Percentiles rank a stretch among this genome's conserved stretches.
Conservation (phyloP, 1,284 basidiomycete species). For the Malassezia caprae region DNA sequence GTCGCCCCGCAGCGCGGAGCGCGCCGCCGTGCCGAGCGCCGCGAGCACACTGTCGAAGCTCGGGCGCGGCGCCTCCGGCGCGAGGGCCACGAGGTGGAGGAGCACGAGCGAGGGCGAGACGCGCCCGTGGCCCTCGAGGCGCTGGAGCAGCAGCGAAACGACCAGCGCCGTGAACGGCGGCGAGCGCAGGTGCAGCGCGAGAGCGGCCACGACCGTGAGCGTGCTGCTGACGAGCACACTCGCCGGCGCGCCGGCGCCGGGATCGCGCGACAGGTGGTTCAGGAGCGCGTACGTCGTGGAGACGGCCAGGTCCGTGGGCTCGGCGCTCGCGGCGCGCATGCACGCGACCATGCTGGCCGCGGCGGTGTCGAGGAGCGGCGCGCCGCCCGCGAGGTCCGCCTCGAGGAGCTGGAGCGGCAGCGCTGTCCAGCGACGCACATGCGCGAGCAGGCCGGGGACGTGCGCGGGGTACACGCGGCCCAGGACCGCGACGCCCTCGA, state of each 20-base stretch:
- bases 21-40: conserved; percentile 74
- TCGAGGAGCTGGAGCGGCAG: conserved; percentile 79
- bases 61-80: conserved; percentile 64
- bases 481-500: conserved; percentile 66
- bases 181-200: conserved; percentile 35
- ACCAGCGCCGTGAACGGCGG: conserved; percentile 38
- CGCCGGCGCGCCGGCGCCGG: conserved; percentile 20
- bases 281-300: conserved; percentile 91
- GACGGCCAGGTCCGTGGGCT: conserved; percentile 59
- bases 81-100: conserved; percentile 79
- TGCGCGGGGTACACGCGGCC: conserved; percentile 76
- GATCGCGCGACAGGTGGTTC: conserved; percentile 74
- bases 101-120: conserved; percentile 81
- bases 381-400: conserved; percentile 54
- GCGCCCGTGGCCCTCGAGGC: conserved; percentile 70
- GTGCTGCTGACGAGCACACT: conserved; percentile 72
- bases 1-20: conserved; percentile 54
- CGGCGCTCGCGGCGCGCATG: conserved; percentile 74
- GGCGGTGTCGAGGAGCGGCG: conserved; percentile 68
- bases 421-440: conserved; percentile 77
- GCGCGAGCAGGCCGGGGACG: conserved; percentile 64
- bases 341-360: conserved; percentile 82
- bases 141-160: conserved; percentile 83
- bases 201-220: conserved; percentile 52
- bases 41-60: conserved; percentile 76